These are phyloP conservation scores for Hypoxylon lenormandii DNA, from an alignment of 495 filamentous ascomycete species.

Conservation along the genomic window DNA sequence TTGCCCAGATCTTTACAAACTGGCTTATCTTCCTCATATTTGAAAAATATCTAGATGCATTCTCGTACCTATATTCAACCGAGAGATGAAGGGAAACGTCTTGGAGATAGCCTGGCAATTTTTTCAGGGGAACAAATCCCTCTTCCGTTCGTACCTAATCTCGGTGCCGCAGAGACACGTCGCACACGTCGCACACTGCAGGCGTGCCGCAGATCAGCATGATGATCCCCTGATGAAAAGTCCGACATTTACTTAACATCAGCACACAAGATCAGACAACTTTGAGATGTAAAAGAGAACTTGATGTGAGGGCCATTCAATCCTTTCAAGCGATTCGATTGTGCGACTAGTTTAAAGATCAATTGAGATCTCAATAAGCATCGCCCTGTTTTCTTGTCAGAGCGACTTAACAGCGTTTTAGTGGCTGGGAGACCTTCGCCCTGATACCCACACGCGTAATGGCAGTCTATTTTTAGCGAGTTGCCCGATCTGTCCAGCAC, in stretches of 20 bases:
- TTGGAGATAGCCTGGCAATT: neutral
- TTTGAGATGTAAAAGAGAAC: neutral
- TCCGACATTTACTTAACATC: constrained; percentile 5
- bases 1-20: too few relatives aligned
- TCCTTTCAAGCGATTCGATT: neutral
- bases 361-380: neutral
- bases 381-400: neutral
- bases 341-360: neutral
- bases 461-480: too few relatives aligned
- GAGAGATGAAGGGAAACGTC: neutral
- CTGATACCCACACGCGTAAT: too few relatives aligned
- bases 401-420: neutral
- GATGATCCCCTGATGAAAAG: constrained; percentile 21
- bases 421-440: neutral
- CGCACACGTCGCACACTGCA: neutral
- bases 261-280: neutral
- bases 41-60: too few relatives aligned
- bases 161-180: constrained; percentile 9
- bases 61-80: too few relatives aligned
- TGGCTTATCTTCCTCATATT: too few relatives aligned
- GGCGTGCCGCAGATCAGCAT: constrained; percentile 21
- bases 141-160: constrained; percentile 17
- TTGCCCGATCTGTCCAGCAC: too few relatives aligned
- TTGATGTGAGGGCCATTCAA: neutral
- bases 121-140: neutral